Percentiles rank a stretch among this genome's conserved stretches.
Conservation (phyloP, 2,329 filamentous ascomycete species). For the Penicillium decumbens region DNA sequence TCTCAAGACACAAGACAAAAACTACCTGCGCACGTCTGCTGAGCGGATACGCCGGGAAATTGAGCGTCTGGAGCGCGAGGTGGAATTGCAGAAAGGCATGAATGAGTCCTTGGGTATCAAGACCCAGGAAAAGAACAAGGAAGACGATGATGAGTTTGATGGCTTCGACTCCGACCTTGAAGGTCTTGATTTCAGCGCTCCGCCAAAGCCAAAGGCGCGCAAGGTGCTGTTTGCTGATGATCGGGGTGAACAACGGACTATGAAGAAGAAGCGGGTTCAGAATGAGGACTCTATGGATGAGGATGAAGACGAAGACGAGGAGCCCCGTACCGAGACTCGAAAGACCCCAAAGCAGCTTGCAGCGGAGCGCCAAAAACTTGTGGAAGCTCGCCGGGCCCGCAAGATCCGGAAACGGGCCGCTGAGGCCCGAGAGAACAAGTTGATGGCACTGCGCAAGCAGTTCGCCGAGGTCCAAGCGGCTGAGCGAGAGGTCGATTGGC, state of each 20-base stretch:
- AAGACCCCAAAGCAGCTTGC: conserved; percentile 46
- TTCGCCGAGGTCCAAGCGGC: conserved; percentile 53
- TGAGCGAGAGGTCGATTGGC: conserved; percentile 54
- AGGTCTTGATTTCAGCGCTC: conserved; percentile 21
- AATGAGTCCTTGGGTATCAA: conserved; percentile 27
- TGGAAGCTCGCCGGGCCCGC: conserved; percentile 37
- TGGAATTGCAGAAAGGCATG: conserved; percentile 40
- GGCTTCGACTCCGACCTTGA: conserved; percentile 23
- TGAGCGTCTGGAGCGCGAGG: conserved; percentile 47
- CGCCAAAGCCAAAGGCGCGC: conserved; percentile 24
- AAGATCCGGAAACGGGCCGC: conserved; percentile 49
- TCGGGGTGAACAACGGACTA: conserved; percentile 30
- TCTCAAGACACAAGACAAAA: conserved; percentile 62
- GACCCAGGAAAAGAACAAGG: conserved; percentile 21
- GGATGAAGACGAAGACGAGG: conserved; percentile 18
- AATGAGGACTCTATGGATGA: conserved; percentile 24
- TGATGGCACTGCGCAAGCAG: conserved; percentile 52
- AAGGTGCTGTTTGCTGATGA: conserved; percentile 42
- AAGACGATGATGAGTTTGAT: conserved; percentile 21
- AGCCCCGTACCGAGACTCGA: conserved; percentile 13
- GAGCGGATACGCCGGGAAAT: conserved; percentile 53
- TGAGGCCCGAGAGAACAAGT: conserved; percentile 46
- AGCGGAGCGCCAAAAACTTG: conserved; percentile 38
- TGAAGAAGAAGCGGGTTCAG: conserved; percentile 24
- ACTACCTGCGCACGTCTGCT: conserved; percentile 56